Evolutionary conservation across 1,139 yeast genomes (phyloP).

Genomic region (Oligophagozyma castellii): DNA sequence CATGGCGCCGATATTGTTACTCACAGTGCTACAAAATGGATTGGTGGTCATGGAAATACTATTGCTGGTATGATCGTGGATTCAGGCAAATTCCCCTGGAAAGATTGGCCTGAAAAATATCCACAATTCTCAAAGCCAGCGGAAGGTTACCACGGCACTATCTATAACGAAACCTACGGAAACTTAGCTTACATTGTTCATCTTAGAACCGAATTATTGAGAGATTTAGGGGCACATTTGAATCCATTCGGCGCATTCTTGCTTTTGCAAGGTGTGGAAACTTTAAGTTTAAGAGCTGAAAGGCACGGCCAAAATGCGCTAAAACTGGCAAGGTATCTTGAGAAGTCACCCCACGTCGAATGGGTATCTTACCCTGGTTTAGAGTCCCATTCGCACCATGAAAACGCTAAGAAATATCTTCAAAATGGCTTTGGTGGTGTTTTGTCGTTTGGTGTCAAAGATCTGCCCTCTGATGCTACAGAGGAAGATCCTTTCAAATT

Average conservation of each 20-base stretch:
- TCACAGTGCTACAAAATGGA: conserved; percentile 97
- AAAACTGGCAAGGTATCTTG: conserved; percentile 65
- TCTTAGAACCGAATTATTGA: conserved; percentile 69
- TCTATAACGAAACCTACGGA: conserved; percentile 72
- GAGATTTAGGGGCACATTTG: conserved; percentile 85
- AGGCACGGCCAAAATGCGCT: conserved; percentile 82
- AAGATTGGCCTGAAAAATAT: conserved; percentile 68
- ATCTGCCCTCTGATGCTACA: conserved; percentile 31
- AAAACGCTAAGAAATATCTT: conserved; percentile 69
- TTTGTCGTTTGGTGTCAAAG: conserved; percentile 77
- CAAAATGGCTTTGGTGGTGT: conserved; percentile 74
- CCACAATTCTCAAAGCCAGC: conserved; percentile 87
- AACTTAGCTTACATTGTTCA: conserved; percentile 67
- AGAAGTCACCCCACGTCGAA: conserved; percentile 53
- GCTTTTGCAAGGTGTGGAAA: conserved; percentile 82
- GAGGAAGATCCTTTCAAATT: conserved; percentile 47
- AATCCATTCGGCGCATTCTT: conserved; percentile 85
- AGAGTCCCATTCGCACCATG: conserved; percentile 70
- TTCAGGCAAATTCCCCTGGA: conserved; percentile 88
- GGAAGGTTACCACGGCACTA: conserved; percentile 85
- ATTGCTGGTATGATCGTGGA: conserved; percentile 87
- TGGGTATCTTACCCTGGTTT: conserved; percentile 93
- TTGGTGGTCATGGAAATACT: conserved; percentile 95
- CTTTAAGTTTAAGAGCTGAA: conserved; percentile 83
- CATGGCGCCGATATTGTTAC: conserved; percentile 78